These are phyloP conservation scores for Nowakowskiella sp. DNA, from an alignment of 192 early-diverging fungal genomes.

Conservation along the genomic window DNA sequence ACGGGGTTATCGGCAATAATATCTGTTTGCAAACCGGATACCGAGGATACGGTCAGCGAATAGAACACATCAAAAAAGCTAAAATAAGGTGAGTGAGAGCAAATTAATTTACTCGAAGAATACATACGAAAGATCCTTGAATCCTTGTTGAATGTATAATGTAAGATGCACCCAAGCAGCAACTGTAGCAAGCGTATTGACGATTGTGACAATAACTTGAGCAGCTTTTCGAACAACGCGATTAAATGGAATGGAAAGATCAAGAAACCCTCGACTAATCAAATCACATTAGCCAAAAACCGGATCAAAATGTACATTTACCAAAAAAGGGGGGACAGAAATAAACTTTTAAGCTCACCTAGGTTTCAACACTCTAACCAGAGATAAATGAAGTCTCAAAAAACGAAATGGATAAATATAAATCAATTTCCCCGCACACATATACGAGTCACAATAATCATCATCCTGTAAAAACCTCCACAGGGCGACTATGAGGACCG, in stretches of 20 bases:
- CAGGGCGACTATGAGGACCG: slow-evolving; percentile 39
- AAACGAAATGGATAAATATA: slow-evolving; percentile 55
- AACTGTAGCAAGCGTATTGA: slow-evolving; percentile 62
- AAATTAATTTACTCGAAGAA: slow-evolving; percentile 43
- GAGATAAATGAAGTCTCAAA: slow-evolving; percentile 53
- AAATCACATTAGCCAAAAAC: neutral
- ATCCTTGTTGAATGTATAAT: slow-evolving; percentile 50
- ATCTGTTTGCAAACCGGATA: slow-evolving; percentile 59
- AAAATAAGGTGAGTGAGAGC: neutral
- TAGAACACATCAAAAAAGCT: slow-evolving; percentile 26
- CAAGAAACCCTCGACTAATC: slow-evolving; percentile 48
- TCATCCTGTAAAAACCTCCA: slow-evolving; percentile 27
- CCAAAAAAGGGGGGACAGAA: neutral
- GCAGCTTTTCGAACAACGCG: slow-evolving; percentile 56
- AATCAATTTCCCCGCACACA: slow-evolving; percentile 44
- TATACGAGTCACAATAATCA: slow-evolving; percentile 37
- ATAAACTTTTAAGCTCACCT: slow-evolving; percentile 7
- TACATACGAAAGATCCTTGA: slow-evolving; percentile 33
- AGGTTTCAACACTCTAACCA: slow-evolving; percentile 50
- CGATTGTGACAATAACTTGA: slow-evolving; percentile 49
- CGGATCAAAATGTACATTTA: neutral
- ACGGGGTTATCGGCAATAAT: slow-evolving; percentile 45
- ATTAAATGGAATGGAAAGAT: slow-evolving; percentile 33
- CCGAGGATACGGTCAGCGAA: slow-evolving; percentile 29
- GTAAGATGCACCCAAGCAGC: slow-evolving; percentile 62